Base-by-base conservation (phyloP, 371 early-diverging fungal species). In the Apophysomyces variabilis region DNA sequence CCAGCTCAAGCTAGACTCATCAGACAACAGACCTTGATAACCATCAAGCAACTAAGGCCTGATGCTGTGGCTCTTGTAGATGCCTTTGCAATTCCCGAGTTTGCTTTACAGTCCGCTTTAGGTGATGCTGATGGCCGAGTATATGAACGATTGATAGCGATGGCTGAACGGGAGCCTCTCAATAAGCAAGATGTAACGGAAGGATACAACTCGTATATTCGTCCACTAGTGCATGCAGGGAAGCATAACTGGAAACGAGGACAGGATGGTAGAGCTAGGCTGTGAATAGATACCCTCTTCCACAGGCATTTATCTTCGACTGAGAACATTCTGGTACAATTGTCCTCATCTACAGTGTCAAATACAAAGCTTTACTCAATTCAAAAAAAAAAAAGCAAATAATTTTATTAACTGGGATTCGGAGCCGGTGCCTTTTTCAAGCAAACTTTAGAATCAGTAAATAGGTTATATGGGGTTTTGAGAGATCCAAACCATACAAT, bases 31-130 rank as follows among this genome's bases (percentile, higher is more conserved):
- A 67, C 83, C 26, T 80, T 86, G 18, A 41, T 39, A 11, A 21
- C 77, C 3, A 72, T 91, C 8, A 83, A 84, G 60, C 69, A 74
- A 0, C 80, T 94, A 6, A 82, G 95, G 11, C 88, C 86, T 16
- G 84, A 92, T 62, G 90, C 89, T 0, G 87, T 92, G 36, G 85
- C 89, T 0, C 78, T 93, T 16, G 87, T 89, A 0, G 93, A 93
- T 60, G 81, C 88, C 13, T 91, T 92, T 79, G 90, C 83, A 11
- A 76, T 91, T 60, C 82, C 92, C 1, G 94, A 94, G 44, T 81
- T 76, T 47, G 71, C 85, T 12, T 73, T 94, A 26, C 87, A 91
- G 60, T 89, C 90, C n/a, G 88, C 92, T 0, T 66, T 94, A 37
- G 94, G 92, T 13, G 76, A 83, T n/a, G 75, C 68, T 7, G 86